Percentiles rank a stretch among this genome's conserved stretches.
Conservation (phyloP, 2,329 filamentous ascomycete species). For the Colletotrichum tamarilloi region DNA sequence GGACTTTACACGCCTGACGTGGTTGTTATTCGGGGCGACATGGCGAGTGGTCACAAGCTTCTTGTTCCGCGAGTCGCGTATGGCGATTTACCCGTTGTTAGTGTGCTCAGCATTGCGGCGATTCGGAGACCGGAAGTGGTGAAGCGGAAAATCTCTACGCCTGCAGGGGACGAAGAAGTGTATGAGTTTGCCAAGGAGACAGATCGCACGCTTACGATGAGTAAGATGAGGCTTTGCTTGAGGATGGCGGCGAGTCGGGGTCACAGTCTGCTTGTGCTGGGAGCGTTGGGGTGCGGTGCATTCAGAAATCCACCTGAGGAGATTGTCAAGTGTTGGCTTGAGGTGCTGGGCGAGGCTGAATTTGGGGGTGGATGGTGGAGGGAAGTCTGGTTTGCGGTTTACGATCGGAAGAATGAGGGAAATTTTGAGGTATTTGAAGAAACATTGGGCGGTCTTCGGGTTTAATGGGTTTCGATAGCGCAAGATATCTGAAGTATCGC, state of each 20-base stretch:
- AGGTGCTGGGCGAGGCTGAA: slow-evolving; percentile 70
- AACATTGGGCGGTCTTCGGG: slow-evolving; percentile 50
- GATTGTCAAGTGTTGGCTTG: slow-evolving; percentile 71
- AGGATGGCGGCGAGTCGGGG: slow-evolving; percentile 67
- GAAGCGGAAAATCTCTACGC: slow-evolving; percentile 35
- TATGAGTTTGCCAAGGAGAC: slow-evolving; percentile 51
- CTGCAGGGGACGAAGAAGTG: slow-evolving; percentile 40
- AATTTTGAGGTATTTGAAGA: slow-evolving; percentile 64
- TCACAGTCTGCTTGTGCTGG: slow-evolving; percentile 71
- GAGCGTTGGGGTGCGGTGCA: slow-evolving; percentile 76
- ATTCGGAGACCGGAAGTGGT: slow-evolving; percentile 52
- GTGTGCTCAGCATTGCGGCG: slow-evolving; percentile 71
- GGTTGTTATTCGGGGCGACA: slow-evolving; percentile 65
- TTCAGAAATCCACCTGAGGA: slow-evolving; percentile 71
- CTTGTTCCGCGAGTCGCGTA: slow-evolving; percentile 48
- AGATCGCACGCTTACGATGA: slow-evolving; percentile 66
- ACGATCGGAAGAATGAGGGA: slow-evolving; percentile 55
- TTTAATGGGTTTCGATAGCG: slow-evolving; percentile 30
- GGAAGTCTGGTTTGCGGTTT: slow-evolving; percentile 73
- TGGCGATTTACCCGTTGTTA: slow-evolving; percentile 61
- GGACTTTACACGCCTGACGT: slow-evolving; percentile 71
- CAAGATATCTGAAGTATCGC: slow-evolving; percentile 7
- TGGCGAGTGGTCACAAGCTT: slow-evolving; percentile 57
- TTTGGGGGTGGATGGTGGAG: slow-evolving; percentile 73
- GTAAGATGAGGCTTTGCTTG: slow-evolving; percentile 72